Evolutionary conservation across 257 asterid genomes (phyloP), one percentile per base, ranked within the genome.

Genomic region (Nicotiana sylvestris): DNA sequence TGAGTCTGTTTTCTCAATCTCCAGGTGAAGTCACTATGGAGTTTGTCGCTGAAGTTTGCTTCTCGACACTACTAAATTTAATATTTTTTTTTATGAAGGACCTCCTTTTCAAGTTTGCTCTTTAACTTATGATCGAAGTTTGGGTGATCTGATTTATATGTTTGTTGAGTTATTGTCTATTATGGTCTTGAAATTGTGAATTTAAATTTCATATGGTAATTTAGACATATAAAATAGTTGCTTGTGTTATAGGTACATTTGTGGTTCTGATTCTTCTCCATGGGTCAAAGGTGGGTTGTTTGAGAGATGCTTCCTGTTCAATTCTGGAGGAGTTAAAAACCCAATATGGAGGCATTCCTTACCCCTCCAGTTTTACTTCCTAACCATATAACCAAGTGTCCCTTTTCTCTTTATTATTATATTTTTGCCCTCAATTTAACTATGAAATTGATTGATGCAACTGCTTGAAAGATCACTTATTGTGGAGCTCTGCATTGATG

Each of bases 1-100:
- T 92, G 84, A 85, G 78, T 76, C 81, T n/a, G 30, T 46, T 55
- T 77, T 68, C 77, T 68, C 79, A 25, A 30, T 35, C 77, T 29
- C 49, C 57, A 2, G 49, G 81, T 58, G 65, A 66, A 66, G 49
- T 32, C n/a, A 56, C 53, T 13, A 72, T 72, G 35, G 13, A 6
- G 2, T 56, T 83, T 25, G 61, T 77, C 7, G 66, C 55, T 2
- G 33, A 51, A 13, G 13, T 66, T 77, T 77, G 12, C 13, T 76
- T 49, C 30, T 27, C 53, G 43, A 49, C 43, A 7, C 16, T 12
- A 25, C 79, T 76, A 49, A 72, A 74, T 49, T 74, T 13, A 27
- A 27, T 37, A 74, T 46, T 74, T 21, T 39, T 21, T 49, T 74
- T 49, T 27, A 7, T 74, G 43, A 74, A 74, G 80, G 62, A 3